Base-by-base conservation (phyloP, 2,329 filamentous ascomycete genomes). In the Aspergillus glaucus region DNA sequence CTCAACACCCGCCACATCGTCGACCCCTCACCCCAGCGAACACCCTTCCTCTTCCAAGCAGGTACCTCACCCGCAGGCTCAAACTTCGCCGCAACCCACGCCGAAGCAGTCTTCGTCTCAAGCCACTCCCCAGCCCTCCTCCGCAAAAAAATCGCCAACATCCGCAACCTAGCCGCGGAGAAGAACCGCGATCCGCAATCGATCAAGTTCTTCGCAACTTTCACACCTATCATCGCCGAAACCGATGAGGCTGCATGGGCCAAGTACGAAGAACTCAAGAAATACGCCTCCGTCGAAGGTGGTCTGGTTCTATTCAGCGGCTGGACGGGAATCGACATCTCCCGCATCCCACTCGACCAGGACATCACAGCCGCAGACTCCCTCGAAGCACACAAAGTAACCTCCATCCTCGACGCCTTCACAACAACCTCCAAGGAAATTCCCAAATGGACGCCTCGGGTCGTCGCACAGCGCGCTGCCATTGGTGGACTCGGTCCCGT, bases 321-420 rank as follows among this genome's bases (percentile, higher is more conserved):
- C 1, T 81, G 77, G 76, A 81, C 79, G 0, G 80, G 80, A 0
- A 81, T 84, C 49, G 80, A 84, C 56, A 69, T 83, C 14, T 79
- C 75, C 3, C 72, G 73, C 55, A 73, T 83, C 39, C 78, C 79
- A 0, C 59, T 82, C 0, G 81, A 84, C 51, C 73, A 82, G 53
- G 78, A 79, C 14, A 70, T 85, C 51, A 66, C 74, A 0, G 73
- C 74, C 0, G 75, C 72, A 2, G 77, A 83, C 52, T 79, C 78
- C 0, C 67, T 70, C 2, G 79, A 81, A 52, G 77, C 75, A 10
- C 65, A 77, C 53, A 77, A 74, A 53, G 69, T 80, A 2, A 73
- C 71, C 26, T 77, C 75, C 43, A 65, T 76, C 7, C 64, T 79
- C 3, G 73, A 77, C 24, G 67, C 70, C 0, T 74, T 80, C 47